phyloP scores from a whole-genome alignment of 2,329 filamentous ascomycete species.

The Neurospora sp. region DNA sequence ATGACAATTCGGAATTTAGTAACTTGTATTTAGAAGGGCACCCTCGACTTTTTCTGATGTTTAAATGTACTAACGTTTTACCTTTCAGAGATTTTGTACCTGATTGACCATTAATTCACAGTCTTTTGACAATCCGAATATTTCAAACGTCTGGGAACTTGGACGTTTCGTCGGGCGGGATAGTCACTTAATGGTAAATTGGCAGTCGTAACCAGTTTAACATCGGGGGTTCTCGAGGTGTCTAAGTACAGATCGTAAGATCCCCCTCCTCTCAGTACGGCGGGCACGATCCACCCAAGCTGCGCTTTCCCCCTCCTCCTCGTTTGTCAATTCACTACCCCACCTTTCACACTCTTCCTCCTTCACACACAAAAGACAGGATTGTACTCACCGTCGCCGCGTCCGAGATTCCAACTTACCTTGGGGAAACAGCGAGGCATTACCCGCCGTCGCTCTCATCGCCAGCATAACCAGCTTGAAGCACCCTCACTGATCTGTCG shows the following conservation, averaged over 20 bases:
- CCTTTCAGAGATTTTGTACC: not conserved
- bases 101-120: not conserved
- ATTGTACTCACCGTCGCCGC: not conserved
- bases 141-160: not conserved
- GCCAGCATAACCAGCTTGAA: not conserved
- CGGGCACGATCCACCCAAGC: not conserved
- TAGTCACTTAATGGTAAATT: not conserved
- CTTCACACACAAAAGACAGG: not conserved
- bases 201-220: not conserved
- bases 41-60: not conserved
- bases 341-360: not conserved
- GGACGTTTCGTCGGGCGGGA: not conserved
- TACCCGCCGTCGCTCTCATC: not conserved
- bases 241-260: not conserved
- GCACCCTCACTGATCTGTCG: not conserved
- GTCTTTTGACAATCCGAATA: not conserved
- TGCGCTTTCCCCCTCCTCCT: not conserved
- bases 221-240: not conserved
- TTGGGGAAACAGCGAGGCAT: not conserved
- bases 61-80: not conserved
- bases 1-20: no score
- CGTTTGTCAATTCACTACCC: not conserved
- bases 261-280: not conserved
- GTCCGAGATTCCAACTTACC: not conserved
- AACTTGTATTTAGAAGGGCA: no score